These are phyloP conservation scores for Kodamaea kaohsiungensis DNA, from an alignment of 805 yeast genomes.

Conservation along the genomic window DNA sequence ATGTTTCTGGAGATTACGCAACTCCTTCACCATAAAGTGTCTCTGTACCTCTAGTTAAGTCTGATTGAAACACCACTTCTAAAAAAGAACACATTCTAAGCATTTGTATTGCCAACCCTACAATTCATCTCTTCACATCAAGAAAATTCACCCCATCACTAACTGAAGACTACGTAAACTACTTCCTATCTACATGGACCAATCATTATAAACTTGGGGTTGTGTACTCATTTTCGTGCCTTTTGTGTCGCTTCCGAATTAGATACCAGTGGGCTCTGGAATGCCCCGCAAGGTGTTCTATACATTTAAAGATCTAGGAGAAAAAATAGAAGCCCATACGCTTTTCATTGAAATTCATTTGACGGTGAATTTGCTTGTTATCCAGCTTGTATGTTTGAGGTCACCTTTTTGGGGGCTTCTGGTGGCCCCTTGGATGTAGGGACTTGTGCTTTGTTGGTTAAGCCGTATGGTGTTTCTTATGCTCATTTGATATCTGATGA, in stretches of 20 bases:
- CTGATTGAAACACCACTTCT: too few relatives aligned
- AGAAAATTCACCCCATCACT: neutral
- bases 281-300: conserved; percentile 7
- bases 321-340: conserved; percentile 2
- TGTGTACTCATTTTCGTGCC: neutral
- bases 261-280: neutral
- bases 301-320: conserved; percentile 4
- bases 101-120: neutral
- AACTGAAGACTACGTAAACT: too few relatives aligned
- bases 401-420: conserved; percentile 71
- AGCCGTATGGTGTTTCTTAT: conserved; percentile 50
- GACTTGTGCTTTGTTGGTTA: conserved; percentile 68
- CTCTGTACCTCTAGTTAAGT: neutral
- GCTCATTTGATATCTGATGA: conserved; percentile 14
- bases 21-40: neutral
- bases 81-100: too few relatives aligned
- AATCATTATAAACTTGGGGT: too few relatives aligned
- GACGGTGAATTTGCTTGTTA: neutral
- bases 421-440: conserved; percentile 83
- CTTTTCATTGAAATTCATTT: neutral
- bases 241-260: neutral
- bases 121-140: neutral
- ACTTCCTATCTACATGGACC: too few relatives aligned
- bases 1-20: neutral
- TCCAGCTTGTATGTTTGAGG: conserved; percentile 43